Evolutionary conservation across 2,329 filamentous ascomycete genomes (phyloP), one percentile per base, ranked within the genome.

Genomic region (Aspergillus pseudoviridinutans): DNA sequence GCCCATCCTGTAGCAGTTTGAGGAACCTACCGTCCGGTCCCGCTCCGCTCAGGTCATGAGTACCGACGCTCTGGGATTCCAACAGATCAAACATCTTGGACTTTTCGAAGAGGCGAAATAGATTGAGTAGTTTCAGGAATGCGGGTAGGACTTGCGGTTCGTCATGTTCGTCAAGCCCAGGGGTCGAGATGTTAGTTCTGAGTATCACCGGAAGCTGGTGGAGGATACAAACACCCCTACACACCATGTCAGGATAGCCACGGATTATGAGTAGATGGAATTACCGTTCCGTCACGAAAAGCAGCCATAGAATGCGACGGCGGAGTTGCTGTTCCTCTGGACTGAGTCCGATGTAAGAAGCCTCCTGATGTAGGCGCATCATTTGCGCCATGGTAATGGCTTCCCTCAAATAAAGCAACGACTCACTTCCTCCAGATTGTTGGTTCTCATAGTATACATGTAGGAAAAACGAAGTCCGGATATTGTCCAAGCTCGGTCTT

Each of bases 361-460:
- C 71, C 51, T 79, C 74, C 10, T 76, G 73, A 52, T 82, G 78
- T 4, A 83, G 68, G 0, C 76, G 70, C 62, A 82, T 73, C 49
- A 82, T 76, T 59, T 83, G 80, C 1, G 80, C 80, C 24, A 80
- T 69, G 0, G 80, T 80, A n/a, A 83, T 79, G 5, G 80, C 78
- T 58, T 82, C 80, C 5, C 80, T 73, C 6, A 83, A 63, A 59
- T 79, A 80, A 8, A 82, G 63, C 6, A 82, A 67, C 2, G 80
- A 81, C 52, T 77, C 76, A 1, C 71, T 73, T 0, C 79, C 78
- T 3, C 80, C 80, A 0, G 78, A 71, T 9, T 71, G 61, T 56
- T 77, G 73, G 54, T 82, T 82, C 63, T 82, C 80, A 60, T 82
- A 75, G 53, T 80, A 82, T 10, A 81, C 77, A 61, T 82, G 80